Percentiles rank a stretch among this genome's conserved stretches.
Evolutionary conservation across 2,329 filamentous ascomycete genomes (phyloP).

Genomic region (Onygena corvina): DNA sequence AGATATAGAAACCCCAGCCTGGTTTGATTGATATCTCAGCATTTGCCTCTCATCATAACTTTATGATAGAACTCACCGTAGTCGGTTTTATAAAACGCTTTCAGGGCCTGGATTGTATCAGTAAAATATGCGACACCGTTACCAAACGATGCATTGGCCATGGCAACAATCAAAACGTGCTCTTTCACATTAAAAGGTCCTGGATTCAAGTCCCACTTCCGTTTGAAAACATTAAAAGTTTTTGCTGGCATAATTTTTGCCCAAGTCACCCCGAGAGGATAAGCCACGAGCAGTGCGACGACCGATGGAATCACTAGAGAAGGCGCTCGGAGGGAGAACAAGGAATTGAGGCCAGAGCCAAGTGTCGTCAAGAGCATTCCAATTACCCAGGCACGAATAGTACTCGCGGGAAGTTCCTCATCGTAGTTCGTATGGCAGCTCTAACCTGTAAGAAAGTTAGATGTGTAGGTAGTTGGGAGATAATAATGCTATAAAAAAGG

Average conservation of each 20-base stretch:
- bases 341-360: constrained; percentile 50
- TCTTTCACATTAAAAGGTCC: constrained; percentile 39
- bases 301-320: constrained; percentile 50
- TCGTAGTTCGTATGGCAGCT: constrained; percentile 52
- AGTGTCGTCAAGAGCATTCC: constrained; percentile 50
- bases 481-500: neutral
- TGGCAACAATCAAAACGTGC: constrained; percentile 36
- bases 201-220: constrained; percentile 31
- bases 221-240: constrained; percentile 28
- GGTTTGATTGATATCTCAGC: neutral
- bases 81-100: constrained; percentile 58
- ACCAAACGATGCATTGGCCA: constrained; percentile 57
- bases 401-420: constrained; percentile 52
- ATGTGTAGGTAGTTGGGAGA: constrained; percentile 13
- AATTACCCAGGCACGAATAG: constrained; percentile 52
- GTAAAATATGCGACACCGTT: constrained; percentile 53
- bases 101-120: constrained; percentile 59
- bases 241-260: constrained; percentile 28
- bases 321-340: constrained; percentile 47
- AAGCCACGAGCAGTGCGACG: constrained; percentile 51
- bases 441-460: constrained; percentile 27
- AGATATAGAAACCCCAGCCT: constrained; percentile 48
- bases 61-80: constrained; percentile 37
- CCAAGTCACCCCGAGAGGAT: constrained; percentile 39
- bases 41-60: neutral